Conservation (phyloP, 345 rosid genomes). For the Populus davidiana region DNA sequence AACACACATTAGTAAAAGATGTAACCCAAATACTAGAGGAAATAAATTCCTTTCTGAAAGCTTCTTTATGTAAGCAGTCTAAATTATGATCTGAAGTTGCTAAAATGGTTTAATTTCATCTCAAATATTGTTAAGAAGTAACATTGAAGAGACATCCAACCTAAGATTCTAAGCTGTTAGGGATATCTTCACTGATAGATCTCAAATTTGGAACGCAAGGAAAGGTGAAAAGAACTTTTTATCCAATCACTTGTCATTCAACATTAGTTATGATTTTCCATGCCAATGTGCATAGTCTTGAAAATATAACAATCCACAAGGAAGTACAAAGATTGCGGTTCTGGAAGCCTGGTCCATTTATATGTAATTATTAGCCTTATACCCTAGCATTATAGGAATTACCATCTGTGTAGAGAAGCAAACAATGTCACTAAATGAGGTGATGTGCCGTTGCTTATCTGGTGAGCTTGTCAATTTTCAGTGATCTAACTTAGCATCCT, state of each 20-base stretch:
- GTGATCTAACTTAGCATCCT: not conserved
- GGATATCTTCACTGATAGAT: not conserved
- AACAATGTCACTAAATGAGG: not conserved
- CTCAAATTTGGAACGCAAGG: not conserved
- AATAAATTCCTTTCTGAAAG: not conserved
- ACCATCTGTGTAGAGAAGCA: not conserved
- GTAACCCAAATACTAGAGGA: not conserved
- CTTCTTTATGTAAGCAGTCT: not conserved
- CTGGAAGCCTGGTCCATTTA: not conserved
- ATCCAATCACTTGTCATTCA: not conserved
- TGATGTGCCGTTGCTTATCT: not conserved
- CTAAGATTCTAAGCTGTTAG: not conserved
- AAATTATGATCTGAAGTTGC: not conserved
- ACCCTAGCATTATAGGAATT: not conserved
- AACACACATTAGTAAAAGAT: not conserved
- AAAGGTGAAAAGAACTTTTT: not conserved
- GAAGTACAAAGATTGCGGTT: not conserved
- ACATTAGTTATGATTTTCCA: not conserved
- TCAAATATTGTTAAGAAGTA: not conserved
- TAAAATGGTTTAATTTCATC: not conserved
- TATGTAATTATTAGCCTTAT: not conserved
- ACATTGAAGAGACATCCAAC: not conserved
- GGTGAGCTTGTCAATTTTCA: not conserved
- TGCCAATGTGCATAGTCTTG: not conserved
- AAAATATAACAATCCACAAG: not conserved